These are phyloP conservation scores for Pseudisothecium myosuroides DNA, from an alignment of 225 moss, liverwort and hornwort species.

Conservation along the genomic window DNA sequence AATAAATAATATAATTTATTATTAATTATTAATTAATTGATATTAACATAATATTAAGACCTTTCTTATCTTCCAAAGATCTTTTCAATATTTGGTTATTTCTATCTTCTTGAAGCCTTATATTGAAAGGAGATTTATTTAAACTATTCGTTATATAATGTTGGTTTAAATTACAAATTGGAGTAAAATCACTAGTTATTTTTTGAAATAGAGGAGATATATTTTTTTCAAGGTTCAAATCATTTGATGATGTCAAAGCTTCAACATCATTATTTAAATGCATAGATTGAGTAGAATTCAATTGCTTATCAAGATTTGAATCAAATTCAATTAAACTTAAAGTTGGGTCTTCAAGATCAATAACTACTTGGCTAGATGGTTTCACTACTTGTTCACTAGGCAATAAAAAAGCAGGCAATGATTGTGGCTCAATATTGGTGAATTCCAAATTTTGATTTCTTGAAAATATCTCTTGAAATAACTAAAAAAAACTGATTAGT, in stretches of 20 bases:
- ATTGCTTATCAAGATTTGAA: not conserved
- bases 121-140: not conserved
- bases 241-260: not conserved
- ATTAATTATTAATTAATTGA: too few relatives aligned
- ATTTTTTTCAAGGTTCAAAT: too few relatives aligned
- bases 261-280: not conserved
- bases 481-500: not conserved
- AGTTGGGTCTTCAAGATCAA: not conserved
- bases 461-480: not conserved
- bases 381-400: not conserved
- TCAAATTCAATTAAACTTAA: not conserved
- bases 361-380: not conserved
- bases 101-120: not conserved
- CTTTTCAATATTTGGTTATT: not conserved
- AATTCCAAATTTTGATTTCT: not conserved
- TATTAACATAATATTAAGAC: not conserved
- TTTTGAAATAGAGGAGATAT: not conserved
- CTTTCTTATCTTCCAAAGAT: not conserved
- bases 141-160: not conserved
- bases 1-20: not conserved
- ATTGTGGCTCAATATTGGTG: not conserved
- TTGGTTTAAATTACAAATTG: too few relatives aligned
- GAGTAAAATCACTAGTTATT: not conserved
- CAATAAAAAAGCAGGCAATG: not conserved
- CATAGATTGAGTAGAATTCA: too few relatives aligned